Evolutionary conservation across 108 stramenopile genomes (phyloP).

Genomic region (Cylindrotheca fusiformis): DNA sequence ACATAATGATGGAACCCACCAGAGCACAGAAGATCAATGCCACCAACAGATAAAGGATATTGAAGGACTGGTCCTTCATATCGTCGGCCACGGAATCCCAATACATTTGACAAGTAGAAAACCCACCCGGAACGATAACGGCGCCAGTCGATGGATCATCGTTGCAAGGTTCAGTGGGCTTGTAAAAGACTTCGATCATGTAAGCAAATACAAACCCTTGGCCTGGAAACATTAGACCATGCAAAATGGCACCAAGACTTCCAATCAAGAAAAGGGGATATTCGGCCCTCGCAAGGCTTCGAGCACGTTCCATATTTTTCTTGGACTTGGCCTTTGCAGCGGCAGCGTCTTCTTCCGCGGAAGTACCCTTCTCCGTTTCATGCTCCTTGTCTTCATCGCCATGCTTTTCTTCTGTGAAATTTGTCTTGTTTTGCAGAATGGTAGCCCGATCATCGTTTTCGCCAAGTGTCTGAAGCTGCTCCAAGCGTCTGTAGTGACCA

Average conservation of each 20-base stretch:
- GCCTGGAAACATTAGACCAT: slow-evolving; percentile 57
- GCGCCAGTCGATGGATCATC: slow-evolving; percentile 1
- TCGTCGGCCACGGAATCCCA: slow-evolving; percentile 26
- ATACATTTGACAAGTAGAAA: slow-evolving; percentile 40
- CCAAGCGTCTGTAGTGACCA: slow-evolving; percentile 50
- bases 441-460: not conserved
- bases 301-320: slow-evolving; percentile 26
- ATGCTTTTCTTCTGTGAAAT: slow-evolving; percentile 34
- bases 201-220: slow-evolving; percentile 56
- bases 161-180: slow-evolving; percentile 31
- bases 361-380: slow-evolving; percentile 3
- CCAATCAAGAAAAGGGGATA: slow-evolving; percentile 30
- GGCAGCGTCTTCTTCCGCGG: not conserved
- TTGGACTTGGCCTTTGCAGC: slow-evolving; percentile 17
- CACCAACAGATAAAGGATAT: slow-evolving; percentile 26
- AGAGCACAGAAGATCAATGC: slow-evolving; percentile 33
- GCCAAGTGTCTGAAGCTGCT: slow-evolving; percentile 40
- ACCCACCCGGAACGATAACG: slow-evolving; percentile 4
- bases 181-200: slow-evolving; percentile 49
- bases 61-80: slow-evolving; percentile 35
- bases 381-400: slow-evolving; percentile 16
- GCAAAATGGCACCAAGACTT: slow-evolving; percentile 47
- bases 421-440: slow-evolving; percentile 3
- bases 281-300: slow-evolving; percentile 38
- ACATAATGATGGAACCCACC: slow-evolving; percentile 48